These are phyloP conservation scores for Leccinum angustisporum DNA, from an alignment of 1,284 basidiomycete species.

Conservation along the genomic window DNA sequence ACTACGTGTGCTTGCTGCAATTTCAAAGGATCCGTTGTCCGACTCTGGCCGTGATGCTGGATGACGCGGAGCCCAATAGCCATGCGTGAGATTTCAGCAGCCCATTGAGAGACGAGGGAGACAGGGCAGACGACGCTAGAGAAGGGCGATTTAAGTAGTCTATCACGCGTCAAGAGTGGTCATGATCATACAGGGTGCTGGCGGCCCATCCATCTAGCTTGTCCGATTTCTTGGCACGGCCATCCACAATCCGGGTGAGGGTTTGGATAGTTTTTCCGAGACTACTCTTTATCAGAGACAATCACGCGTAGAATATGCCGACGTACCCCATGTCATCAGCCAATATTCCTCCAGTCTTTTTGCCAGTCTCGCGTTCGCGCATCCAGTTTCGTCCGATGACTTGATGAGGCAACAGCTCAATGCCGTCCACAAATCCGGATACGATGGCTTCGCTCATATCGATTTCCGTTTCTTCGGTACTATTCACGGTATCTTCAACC, in stretches of 20 bases:
- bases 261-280: conserved; percentile 95
- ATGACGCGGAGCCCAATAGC: conserved; percentile 68
- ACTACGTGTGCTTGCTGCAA: conserved; percentile 74
- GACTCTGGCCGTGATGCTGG: conserved; percentile 78
- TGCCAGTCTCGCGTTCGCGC: conserved; percentile 77
- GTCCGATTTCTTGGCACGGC: conserved; percentile 66
- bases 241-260: conserved; percentile 79
- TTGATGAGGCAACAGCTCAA: conserved; percentile 84
- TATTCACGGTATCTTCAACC: conserved; percentile 46
- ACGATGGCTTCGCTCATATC: conserved; percentile 66
- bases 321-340: conserved; percentile 89
- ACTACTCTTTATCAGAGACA: conserved; percentile 37
- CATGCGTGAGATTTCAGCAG: conserved; percentile 81
- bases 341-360: conserved; percentile 83
- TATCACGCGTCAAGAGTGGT: conserved; percentile 2
- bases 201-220: conserved; percentile 69
- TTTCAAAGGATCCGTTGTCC: conserved; percentile 63
- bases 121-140: conserved; percentile 79
- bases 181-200: conserved; percentile 65
- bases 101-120: conserved; percentile 91
- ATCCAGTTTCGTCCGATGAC: conserved; percentile 87
- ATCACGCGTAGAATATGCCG: neutral
- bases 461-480: conserved; percentile 51
- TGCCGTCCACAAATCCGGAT: conserved; percentile 68
- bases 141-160: conserved; percentile 16